Percentiles rank a stretch among this genome's conserved stretches.
Conservation (phyloP, 106 monocot species). For the Dioscorea zingiberensis region DNA sequence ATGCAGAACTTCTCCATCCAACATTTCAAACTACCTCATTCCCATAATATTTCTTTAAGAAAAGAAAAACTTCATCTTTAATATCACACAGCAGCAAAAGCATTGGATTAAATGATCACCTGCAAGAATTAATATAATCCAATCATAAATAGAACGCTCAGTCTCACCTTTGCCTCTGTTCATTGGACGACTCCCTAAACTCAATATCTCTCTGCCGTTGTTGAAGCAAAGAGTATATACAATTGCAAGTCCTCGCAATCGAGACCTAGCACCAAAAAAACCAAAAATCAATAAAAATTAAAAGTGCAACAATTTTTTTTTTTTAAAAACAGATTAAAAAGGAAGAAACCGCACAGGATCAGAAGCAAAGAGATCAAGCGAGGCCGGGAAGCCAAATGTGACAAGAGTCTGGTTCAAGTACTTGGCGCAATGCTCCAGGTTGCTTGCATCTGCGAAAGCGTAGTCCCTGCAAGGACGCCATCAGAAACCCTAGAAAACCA, state of each 20-base stretch:
- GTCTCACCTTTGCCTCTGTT: conserved; percentile 75
- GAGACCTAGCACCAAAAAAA: conserved; percentile 51
- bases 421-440: conserved; percentile 92
- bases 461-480: conserved; percentile 43
- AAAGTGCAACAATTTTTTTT: background rate
- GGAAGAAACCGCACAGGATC: conserved; percentile 59
- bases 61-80: no score
- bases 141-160: background rate
- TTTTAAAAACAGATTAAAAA: background rate
- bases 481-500: conserved; percentile 16
- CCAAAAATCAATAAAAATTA: conserved; percentile 1
- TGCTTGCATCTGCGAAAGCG: conserved; percentile 69
- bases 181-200: conserved; percentile 82
- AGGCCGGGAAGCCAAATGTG: conserved; percentile 93
- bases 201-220: conserved; percentile 90
- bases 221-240: conserved; percentile 85
- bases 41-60: no score
- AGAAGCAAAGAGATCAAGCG: conserved; percentile 84
- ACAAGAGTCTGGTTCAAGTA: conserved; percentile 97
- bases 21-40: no score
- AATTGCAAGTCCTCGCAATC: conserved; percentile 95
- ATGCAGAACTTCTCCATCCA: no score
- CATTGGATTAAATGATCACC: no score
- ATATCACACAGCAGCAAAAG: no score
- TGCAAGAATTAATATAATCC: no score